Evolutionary conservation across 495 filamentous ascomycete species (phyloP).

Genomic region (Tuber melanosporum): DNA sequence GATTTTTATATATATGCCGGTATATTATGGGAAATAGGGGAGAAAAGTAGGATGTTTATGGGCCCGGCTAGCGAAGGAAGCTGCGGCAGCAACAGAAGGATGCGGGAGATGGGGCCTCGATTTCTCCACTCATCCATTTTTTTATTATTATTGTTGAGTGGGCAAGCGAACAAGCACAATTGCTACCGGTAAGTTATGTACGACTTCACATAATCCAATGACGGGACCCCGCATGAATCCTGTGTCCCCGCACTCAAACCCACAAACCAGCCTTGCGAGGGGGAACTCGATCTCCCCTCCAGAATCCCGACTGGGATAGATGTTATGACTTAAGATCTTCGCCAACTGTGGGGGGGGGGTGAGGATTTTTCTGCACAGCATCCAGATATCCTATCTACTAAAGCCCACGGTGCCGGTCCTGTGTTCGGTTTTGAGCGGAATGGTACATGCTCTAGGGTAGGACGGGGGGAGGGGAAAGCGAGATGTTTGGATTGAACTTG

Average conservation of each 20-base stretch:
- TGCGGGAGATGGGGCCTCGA: neutral
- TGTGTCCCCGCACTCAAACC: neutral
- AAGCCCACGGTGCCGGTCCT: neutral
- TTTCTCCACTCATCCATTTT: neutral
- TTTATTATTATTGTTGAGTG: neutral
- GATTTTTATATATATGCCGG: neutral
- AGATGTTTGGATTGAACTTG: neutral
- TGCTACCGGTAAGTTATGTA: neutral
- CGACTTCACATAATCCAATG: neutral
- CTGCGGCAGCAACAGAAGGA: neutral
- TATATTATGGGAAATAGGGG: neutral
- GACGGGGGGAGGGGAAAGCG: neutral
- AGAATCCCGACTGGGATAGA: neutral
- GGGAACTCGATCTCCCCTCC: neutral
- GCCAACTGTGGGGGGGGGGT: neutral
- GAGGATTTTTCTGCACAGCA: neutral
- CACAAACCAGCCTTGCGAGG: neutral
- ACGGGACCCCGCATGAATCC: neutral
- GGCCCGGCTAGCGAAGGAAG: neutral
- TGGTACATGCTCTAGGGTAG: neutral
- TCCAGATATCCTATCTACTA: neutral
- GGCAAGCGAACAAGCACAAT: neutral
- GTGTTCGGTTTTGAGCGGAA: constrained; percentile 1
- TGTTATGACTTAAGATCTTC: neutral
- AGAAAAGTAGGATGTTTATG: neutral